These are phyloP conservation scores for Trichosporon ovoides DNA, from an alignment of 1,284 basidiomycete species.

Conservation along the genomic window DNA sequence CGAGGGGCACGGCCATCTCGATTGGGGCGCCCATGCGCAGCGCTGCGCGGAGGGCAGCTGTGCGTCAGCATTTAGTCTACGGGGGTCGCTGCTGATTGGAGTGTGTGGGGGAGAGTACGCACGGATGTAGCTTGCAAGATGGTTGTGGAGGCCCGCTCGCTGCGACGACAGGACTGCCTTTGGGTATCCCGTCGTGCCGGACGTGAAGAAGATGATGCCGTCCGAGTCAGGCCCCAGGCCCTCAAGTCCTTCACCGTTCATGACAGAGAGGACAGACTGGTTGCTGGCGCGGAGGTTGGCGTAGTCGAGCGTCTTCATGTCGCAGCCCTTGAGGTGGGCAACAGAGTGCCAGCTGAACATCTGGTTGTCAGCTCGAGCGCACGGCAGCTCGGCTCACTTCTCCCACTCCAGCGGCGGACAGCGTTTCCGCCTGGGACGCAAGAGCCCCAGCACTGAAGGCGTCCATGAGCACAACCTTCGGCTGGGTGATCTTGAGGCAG, in stretches of 20 bases:
- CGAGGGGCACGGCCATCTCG: slow-evolving; percentile 28
- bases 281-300: not conserved
- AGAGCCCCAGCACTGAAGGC: slow-evolving; percentile 14
- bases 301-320: not conserved
- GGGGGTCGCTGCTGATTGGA: not conserved
- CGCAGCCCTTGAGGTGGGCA: not conserved
- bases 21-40: slow-evolving; percentile 31
- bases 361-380: not conserved
- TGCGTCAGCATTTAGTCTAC: not conserved
- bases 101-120: not conserved
- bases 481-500: slow-evolving; percentile 24
- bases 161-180: slow-evolving; percentile 44
- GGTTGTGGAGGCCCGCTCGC: slow-evolving; percentile 13
- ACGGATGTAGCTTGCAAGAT: slow-evolving; percentile 7
- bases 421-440: not conserved
- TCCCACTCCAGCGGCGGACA: not conserved
- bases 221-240: slow-evolving; percentile 35
- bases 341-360: slow-evolving; percentile 6
- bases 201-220: slow-evolving; percentile 43
- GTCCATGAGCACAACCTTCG: slow-evolving; percentile 30
- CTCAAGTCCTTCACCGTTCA: slow-evolving; percentile 19
- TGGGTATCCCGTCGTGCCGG: slow-evolving; percentile 21
- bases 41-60: slow-evolving; percentile 33
- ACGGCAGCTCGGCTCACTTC: not conserved
- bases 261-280: slow-evolving; percentile 1